Conservation (phyloP, 768 basidiomycete genomes). For the Termitomyces titanicus region DNA sequence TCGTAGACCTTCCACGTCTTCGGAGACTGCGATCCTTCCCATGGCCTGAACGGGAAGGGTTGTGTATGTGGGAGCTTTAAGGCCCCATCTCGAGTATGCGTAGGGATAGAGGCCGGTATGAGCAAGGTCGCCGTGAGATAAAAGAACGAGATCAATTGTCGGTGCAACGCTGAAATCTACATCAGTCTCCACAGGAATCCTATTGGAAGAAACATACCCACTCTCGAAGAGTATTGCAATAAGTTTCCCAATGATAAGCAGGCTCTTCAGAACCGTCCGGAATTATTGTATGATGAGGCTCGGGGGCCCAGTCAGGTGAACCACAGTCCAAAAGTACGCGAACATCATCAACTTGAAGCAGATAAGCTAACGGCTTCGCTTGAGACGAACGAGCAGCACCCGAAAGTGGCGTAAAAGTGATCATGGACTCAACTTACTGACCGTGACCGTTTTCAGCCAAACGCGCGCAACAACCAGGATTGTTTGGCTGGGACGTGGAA, state of each 20-base stretch:
- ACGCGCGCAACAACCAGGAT: background rate
- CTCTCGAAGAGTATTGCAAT: constrained; percentile 67
- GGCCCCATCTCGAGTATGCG: constrained; percentile 82
- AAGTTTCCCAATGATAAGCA: constrained; percentile 53
- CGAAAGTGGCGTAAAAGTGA: constrained; percentile 90
- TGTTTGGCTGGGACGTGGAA: constrained; percentile 14
- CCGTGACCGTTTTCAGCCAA: constrained; percentile 2
- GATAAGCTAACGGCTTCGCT: constrained; percentile 70
- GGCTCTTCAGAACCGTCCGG: constrained; percentile 26
- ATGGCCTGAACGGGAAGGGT: constrained; percentile 95
- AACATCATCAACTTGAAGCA: constrained; percentile 93
- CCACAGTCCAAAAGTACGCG: constrained; percentile 94
- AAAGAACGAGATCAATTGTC: constrained; percentile 82
- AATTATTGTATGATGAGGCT: constrained; percentile 35
- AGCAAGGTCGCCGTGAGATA: constrained; percentile 89
- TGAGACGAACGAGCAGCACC: constrained; percentile 71
- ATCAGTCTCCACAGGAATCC: background rate
- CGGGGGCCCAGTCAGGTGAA: constrained; percentile 81
- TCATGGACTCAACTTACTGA: constrained; percentile 65
- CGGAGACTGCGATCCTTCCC: constrained; percentile 86
- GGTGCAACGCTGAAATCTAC: constrained; percentile 59
- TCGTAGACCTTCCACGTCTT: constrained; percentile 80
- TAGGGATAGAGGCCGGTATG: constrained; percentile 94
- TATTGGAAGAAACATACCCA: constrained; percentile 32
- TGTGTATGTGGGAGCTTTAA: constrained; percentile 89